phyloP scores from a whole-genome alignment of 805 yeast genomes.

The Ogataea trehalophila region DNA sequence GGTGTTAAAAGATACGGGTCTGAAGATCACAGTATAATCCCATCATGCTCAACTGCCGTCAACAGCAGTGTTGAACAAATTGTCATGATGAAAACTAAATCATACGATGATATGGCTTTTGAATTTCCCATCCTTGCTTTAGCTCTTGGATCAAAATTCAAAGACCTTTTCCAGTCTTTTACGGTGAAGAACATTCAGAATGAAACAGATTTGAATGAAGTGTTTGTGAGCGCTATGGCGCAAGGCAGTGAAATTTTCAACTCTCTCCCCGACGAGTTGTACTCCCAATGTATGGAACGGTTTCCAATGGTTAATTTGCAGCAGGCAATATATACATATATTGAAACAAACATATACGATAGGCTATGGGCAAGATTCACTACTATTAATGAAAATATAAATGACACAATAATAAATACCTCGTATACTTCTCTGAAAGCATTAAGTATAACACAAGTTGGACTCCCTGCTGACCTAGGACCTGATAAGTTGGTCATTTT shows the following conservation, averaged over 20 bases:
- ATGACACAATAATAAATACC: conserved; percentile 19
- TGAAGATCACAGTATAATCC: neutral
- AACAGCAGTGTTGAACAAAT: neutral
- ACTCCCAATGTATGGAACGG: conserved; percentile 21
- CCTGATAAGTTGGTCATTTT: conserved; percentile 19
- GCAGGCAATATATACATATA: conserved; percentile 58
- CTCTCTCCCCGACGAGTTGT: conserved; percentile 26
- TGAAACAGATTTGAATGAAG: conserved; percentile 25
- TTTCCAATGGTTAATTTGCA: conserved; percentile 36
- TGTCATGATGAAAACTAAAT: conserved; percentile 2
- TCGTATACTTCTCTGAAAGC: conserved; percentile 34
- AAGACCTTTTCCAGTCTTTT: conserved; percentile 34
- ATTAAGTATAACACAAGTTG: conserved; percentile 48
- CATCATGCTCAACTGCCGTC: neutral
- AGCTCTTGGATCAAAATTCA: conserved; percentile 36
- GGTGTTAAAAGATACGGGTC: conserved; percentile 7
- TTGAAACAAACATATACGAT: conserved; percentile 64
- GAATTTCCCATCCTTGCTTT: conserved; percentile 35
- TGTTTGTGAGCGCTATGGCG: conserved; percentile 27
- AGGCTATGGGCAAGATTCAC: conserved; percentile 53
- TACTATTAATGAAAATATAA: conserved; percentile 2
- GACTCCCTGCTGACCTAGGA: conserved; percentile 31
- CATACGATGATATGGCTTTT: conserved; percentile 37
- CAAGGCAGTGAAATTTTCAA: conserved; percentile 32
- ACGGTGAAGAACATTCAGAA: conserved; percentile 25